A percentile compares a stretch with the other conserved stretches of the same genome.
These are phyloP conservation scores for Daedaleopsis sinensis DNA, from an alignment of 768 basidiomycete genomes.

Conservation along the genomic window DNA sequence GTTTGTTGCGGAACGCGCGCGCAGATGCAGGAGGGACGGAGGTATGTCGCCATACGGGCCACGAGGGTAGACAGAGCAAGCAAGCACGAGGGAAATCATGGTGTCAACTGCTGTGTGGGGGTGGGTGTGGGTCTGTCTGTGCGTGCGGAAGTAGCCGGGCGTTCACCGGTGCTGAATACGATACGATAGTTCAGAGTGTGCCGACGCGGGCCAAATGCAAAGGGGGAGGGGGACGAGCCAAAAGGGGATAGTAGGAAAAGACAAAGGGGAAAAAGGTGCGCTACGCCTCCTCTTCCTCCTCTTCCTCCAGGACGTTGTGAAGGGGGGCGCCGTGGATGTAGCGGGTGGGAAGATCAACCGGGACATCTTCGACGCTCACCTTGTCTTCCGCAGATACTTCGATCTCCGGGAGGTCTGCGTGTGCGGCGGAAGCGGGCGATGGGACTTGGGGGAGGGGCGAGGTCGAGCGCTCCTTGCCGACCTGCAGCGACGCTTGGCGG, in stretches of 20 bases:
- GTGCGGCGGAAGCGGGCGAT: constrained; percentile 21
- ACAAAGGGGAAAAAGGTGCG: constrained; percentile 13
- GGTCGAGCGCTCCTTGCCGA: constrained; percentile 31
- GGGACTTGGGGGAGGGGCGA: constrained; percentile 39
- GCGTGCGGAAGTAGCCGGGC: constrained; percentile 2
- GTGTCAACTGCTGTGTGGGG: neutral
- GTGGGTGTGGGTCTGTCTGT: neutral
- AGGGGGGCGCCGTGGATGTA: constrained; percentile 86
- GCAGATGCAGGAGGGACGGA: neutral
- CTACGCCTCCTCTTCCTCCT: constrained; percentile 36
- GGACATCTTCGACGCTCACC: constrained; percentile 22
- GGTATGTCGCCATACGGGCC: neutral
- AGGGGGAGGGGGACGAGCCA: constrained; percentile 1
- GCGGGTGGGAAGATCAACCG: constrained; percentile 37
- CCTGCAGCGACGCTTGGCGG: constrained; percentile 31
- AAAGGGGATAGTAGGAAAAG: constrained; percentile 10
- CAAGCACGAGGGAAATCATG: neutral
- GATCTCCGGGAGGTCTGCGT: constrained; percentile 24
- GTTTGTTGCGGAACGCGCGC: neutral
- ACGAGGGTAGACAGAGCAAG: constrained; percentile 9
- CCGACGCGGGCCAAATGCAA: constrained; percentile 15
- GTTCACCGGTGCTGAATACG: constrained; percentile 23
- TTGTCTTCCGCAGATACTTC: constrained; percentile 21
- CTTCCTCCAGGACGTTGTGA: constrained; percentile 85
- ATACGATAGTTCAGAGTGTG: constrained; percentile 21